Evolutionary conservation across 352 stramenopile species (phyloP).

Genomic region (Pythium dissotocum): DNA sequence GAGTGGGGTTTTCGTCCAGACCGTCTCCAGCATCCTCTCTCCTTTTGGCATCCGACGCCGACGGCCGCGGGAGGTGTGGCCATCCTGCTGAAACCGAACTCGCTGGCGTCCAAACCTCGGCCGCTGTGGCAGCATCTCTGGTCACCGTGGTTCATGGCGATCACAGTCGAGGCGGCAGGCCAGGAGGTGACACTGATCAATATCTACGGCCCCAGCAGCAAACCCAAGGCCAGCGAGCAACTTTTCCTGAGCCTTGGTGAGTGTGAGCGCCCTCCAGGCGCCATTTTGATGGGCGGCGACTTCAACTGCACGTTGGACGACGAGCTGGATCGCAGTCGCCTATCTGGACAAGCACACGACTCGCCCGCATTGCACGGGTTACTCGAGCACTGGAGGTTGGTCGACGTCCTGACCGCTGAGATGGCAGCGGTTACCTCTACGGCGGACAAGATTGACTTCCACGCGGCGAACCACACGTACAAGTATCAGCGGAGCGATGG

Average conservation of each 20-base stretch:
- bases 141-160: conserved; percentile 15
- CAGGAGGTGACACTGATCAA: background rate
- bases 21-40: background rate
- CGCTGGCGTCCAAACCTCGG: background rate
- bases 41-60: conserved; percentile 8
- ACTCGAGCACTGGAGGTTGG: background rate
- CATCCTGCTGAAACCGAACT: conserved; percentile 9
- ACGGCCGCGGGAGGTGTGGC: conserved; percentile 3
- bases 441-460: background rate
- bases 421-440: background rate
- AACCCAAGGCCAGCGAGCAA: background rate
- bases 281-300: background rate
- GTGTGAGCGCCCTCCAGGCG: background rate
- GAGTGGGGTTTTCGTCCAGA: conserved; percentile 7
- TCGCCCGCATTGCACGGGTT: background rate
- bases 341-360: background rate
- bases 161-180: background rate
- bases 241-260: background rate
- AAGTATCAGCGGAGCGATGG: background rate
- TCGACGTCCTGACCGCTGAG: background rate
- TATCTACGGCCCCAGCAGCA: conserved; percentile 7
- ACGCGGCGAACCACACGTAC: conserved; percentile 13
- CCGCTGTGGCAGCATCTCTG: conserved; percentile 8
- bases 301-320: conserved; percentile 2
- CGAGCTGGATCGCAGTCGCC: background rate